Base-by-base conservation (phyloP, 805 yeast genomes). In the Blastobotrys mokoenaii region DNA sequence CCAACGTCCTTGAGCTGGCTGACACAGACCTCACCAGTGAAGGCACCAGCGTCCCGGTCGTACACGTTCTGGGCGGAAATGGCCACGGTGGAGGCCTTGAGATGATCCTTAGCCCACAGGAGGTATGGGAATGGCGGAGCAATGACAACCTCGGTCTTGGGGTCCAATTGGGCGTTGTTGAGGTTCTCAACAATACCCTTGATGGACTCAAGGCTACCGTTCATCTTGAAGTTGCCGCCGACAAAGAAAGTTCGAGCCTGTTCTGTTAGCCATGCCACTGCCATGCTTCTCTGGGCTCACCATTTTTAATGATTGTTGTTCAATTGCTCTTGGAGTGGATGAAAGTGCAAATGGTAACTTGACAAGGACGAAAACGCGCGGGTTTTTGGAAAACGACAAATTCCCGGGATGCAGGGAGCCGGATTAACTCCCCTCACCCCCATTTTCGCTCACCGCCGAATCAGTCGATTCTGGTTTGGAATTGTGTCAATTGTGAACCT, bases 141-240 rank as follows among this genome's bases (percentile, higher is more conserved):
- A 68, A 93, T 77, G 52, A 90, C 98, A 57, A 93, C 96, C 73
- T 90, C 93, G 49, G 84, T 90, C 62, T 81, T 72, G 44, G 76
- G 61, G 54, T 94, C 84, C 57, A 93, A 72, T 43, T 77, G 73
- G 55, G 94, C 83, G 45, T 70, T 65, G 77, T 90, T 90, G 65
- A 93, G 78, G 72, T 80, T 73, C 54, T 80, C 89, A 52, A 90
- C 82, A 64, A 93, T 89, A 58, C 78, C 71, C 67, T 79, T 77
- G 69, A 93, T 84, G 59, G 93, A 83, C 60, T 76, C 78, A 71
- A 81, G 82, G 65, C 95, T 73, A 66, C 98, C 98, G 79, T 93
- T 93, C 86, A 93, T 82, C 73, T 93, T 93, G 80, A 93, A 90
- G 88, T 93, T 93, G 64, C 98, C 98, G 61, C 98, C 98, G 65